A percentile compares a stretch with the other conserved stretches of the same genome.
Conservation (phyloP, 2,329 filamentous ascomycete species). For the Colletotrichum eremochloae region DNA sequence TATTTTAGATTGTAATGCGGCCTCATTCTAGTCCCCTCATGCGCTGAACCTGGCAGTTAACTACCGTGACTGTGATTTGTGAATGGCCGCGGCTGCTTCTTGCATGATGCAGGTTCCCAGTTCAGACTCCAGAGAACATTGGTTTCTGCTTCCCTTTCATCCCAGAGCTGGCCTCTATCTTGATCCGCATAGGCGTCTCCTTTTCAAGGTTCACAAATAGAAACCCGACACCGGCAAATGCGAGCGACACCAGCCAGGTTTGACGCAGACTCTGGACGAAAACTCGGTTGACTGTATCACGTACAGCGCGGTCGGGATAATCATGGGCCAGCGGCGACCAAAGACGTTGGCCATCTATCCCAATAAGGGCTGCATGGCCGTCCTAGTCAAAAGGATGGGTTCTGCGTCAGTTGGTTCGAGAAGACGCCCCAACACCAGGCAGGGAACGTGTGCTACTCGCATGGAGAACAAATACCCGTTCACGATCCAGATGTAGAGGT, state of each 20-base stretch:
- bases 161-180: constrained; percentile 49
- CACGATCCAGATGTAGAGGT: constrained; percentile 45
- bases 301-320: constrained; percentile 36
- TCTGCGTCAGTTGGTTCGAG: neutral
- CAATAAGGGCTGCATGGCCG: constrained; percentile 44
- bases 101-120: neutral
- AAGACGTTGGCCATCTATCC: constrained; percentile 47
- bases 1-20: neutral
- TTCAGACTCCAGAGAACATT: neutral
- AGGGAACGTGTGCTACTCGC: neutral
- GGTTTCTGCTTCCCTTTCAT: constrained; percentile 41
- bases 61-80: neutral
- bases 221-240: constrained; percentile 46
- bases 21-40: neutral
- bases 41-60: neutral
- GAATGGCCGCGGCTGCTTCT: neutral
- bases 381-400: constrained; percentile 29
- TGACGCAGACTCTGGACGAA: constrained; percentile 37
- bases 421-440: neutral
- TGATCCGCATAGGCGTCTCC: constrained; percentile 45
- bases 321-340: constrained; percentile 44
- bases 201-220: constrained; percentile 42
- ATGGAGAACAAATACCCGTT: constrained; percentile 20
- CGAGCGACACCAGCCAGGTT: constrained; percentile 48
- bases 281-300: constrained; percentile 44